Percentiles rank a stretch among this genome's conserved stretches.
These are phyloP conservation scores for Onygena corvina DNA, from an alignment of 2,329 filamentous ascomycete species.

Conservation along the genomic window DNA sequence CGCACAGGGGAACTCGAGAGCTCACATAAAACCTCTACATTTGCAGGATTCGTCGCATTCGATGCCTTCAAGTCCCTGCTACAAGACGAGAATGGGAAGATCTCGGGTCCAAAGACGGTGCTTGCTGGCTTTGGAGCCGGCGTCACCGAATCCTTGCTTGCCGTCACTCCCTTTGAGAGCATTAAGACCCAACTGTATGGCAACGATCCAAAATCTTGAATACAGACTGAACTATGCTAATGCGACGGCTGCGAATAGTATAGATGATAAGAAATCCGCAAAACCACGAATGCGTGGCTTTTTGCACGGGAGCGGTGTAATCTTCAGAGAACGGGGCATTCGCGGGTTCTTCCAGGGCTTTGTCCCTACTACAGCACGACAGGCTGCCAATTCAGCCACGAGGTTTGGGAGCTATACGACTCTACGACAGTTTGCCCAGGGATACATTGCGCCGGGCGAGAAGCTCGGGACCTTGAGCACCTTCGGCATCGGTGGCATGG, in stretches of 20 bases:
- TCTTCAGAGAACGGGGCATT: slow-evolving; percentile 74
- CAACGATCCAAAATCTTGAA: slow-evolving; percentile 8
- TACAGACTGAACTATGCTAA: not conserved
- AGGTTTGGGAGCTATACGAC: slow-evolving; percentile 86
- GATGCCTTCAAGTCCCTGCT: slow-evolving; percentile 83
- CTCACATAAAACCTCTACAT: not conserved
- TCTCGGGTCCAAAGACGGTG: slow-evolving; percentile 81
- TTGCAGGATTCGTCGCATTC: slow-evolving; percentile 76
- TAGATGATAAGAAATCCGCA: slow-evolving; percentile 81
- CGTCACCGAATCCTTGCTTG: slow-evolving; percentile 82
- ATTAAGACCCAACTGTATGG: slow-evolving; percentile 85
- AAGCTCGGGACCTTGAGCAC: slow-evolving; percentile 81
- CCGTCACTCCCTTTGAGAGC: slow-evolving; percentile 92
- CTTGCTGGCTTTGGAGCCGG: slow-evolving; percentile 90
- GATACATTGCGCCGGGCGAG: slow-evolving; percentile 86
- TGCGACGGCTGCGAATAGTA: slow-evolving; percentile 40
- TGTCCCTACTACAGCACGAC: slow-evolving; percentile 82
- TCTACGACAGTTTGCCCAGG: slow-evolving; percentile 79
- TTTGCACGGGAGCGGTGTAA: slow-evolving; percentile 76
- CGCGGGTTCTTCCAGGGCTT: slow-evolving; percentile 96
- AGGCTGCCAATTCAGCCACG: slow-evolving; percentile 86
- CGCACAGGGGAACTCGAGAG: not conserved
- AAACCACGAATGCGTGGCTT: slow-evolving; percentile 86
- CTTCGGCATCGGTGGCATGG: slow-evolving; percentile 79
- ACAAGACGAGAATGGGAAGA: slow-evolving; percentile 70